A percentile compares a stretch with the other conserved stretches of the same genome.
phyloP scores from a whole-genome alignment of 108 stramenopile genomes.

The Cyclotella choctawhatcheeana region DNA sequence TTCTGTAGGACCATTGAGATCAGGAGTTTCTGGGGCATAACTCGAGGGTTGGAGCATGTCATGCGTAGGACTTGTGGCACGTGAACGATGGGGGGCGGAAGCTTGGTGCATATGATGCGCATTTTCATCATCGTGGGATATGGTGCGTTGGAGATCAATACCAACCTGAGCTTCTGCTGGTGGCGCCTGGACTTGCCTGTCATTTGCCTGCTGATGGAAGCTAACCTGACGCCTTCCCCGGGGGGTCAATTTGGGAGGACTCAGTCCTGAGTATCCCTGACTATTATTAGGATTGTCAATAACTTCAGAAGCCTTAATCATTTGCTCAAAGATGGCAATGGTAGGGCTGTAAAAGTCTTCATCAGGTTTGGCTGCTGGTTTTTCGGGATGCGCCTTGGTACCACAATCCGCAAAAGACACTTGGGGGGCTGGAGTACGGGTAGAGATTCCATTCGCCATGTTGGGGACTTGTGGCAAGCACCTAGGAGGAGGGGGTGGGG shows the following conservation, averaged over 20 bases:
- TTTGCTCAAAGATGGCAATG: slow-evolving; percentile 55
- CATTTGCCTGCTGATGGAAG: neutral
- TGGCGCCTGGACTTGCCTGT: neutral
- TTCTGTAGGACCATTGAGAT: slow-evolving; percentile 5
- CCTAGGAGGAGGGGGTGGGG: slow-evolving; percentile 7
- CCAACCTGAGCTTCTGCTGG: neutral
- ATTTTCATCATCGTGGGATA: slow-evolving; percentile 27
- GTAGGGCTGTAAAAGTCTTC: slow-evolving; percentile 38
- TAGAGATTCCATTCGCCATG: neutral
- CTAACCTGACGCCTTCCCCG: slow-evolving; percentile 1
- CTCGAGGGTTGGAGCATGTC: neutral
- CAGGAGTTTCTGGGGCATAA: slow-evolving; percentile 25
- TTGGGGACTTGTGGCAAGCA: slow-evolving; percentile 9
- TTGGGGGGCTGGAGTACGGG: slow-evolving; percentile 27
- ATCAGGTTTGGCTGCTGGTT: slow-evolving; percentile 14
- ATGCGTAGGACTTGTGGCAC: slow-evolving; percentile 1
- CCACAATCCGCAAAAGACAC: slow-evolving; percentile 39
- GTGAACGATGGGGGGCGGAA: neutral
- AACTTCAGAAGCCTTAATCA: slow-evolving; percentile 49
- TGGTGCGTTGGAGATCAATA: slow-evolving; percentile 12
- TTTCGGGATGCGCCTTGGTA: neutral
- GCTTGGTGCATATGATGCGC: neutral
- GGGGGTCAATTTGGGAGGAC: slow-evolving; percentile 39
- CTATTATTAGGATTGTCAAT: slow-evolving; percentile 14
- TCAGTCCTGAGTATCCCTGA: slow-evolving; percentile 27